Base-by-base conservation (phyloP, 352 stramenopile genomes). In the Pythium aquatile region DNA sequence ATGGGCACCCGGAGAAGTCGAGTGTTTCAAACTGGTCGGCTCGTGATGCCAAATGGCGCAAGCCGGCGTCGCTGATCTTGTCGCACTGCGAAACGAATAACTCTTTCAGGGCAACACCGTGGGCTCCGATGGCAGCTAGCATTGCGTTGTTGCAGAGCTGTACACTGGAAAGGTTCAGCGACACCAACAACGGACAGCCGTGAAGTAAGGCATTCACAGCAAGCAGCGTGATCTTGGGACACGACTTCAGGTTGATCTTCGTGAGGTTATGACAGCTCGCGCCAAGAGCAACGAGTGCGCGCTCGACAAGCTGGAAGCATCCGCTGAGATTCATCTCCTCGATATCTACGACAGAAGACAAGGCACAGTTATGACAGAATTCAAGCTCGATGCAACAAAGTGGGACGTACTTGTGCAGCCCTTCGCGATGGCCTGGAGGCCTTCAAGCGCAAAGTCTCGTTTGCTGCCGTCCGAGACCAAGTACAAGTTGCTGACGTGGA, bases 391-490 rank as follows among this genome's bases (percentile, higher is more conserved):
- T n/a, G 3, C 17, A 39, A 58, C 52, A 20, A 0, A 46, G 26
- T n/a, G 10, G 5, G 30, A 72, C 64, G 17, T 60, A 88, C 76
- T 46, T 51, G 58, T 33, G 55, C 81, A 92, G 42, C 74, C 74
- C 14, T 70, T 75, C 10, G 87, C 83, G 40, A 98, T 76, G 2
- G 92, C 90, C 56, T 96, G 91, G 1, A 98, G 70, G 4, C 94
- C 94, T 70, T 98, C 93, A 5, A 98, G 74, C 1, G 87, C 91
- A 76, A 98, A 98, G 46, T 96, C 82, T 28, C 91, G 88, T 37
- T 97, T 83, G 58, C 85, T 89, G n/a, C 94, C 94, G 62, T 98
- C 93, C 16, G 90, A 97, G 0, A 98, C 79, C 58, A 98, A 81
- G 55, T 93, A 96, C 47, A 98, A 60, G 28, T 92, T 91, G 29